Base-by-base conservation (phyloP, 352 stramenopile genomes). In the Pythium oligandrum region DNA sequence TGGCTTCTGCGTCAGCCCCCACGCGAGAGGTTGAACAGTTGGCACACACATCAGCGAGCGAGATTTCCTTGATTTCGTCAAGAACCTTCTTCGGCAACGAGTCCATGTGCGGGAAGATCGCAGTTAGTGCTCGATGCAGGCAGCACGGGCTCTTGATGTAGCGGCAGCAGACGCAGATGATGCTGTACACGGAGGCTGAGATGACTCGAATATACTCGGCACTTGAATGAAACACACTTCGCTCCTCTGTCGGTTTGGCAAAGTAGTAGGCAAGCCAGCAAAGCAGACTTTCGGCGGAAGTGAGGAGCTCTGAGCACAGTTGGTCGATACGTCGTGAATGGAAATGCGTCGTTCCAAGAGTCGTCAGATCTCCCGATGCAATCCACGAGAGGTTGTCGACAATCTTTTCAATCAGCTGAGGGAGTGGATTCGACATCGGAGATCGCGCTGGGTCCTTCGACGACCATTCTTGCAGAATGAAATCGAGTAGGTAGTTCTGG, bases 101-200 rank as follows among this genome's bases (percentile, higher is more conserved):
- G 3, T 78, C 64, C 46, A 86, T 89, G 52, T 93, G 81, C 11
- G 81, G 81, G 55, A 88, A 93, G 26, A 92, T 83, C 3, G 87
- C 54, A 26, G 52, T 48, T 2, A 93, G 55, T 1, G 79, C 63
- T 9, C 75, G 80, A 53, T 86, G 75, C 38, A 92, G 48, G 44
- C 85, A 95, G 48, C 83, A 92, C 7, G 78, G 75, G 36, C 69
- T 71, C 45, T 79, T 85, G 11, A 78, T 59, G 50, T 90, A 89
- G 7, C 78, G 73, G 48, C 63, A 73, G 51, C 78, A 83, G 32
- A 86, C 55, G 43, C 71, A 87, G 30, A 95, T 73, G 12, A 75
- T 78, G 33, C 81, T 93, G 65, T 93, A 89, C 36, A 95, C 69
- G 30, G 76, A 66, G 4, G 78, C 78, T 4, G 78, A 62, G 5